Percentiles rank a stretch among this genome's conserved stretches.
These are phyloP conservation scores for Sarocladiaceae sp. DNA, from an alignment of 2,329 filamentous ascomycete species.

Conservation along the genomic window DNA sequence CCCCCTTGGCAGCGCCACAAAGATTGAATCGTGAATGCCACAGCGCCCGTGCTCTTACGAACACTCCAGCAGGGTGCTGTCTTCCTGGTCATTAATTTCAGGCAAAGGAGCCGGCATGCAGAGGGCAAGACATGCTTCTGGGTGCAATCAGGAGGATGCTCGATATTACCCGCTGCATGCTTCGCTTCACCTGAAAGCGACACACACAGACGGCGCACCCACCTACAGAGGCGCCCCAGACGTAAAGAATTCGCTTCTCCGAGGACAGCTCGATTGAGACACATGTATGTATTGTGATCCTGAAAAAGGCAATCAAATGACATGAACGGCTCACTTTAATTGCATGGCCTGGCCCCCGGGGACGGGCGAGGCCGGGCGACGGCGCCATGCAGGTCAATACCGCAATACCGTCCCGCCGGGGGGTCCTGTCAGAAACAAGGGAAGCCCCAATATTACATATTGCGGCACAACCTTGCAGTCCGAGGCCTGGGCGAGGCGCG, in stretches of 20 bases:
- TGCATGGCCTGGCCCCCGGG: too few species aligned
- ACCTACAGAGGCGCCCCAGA: too few species aligned
- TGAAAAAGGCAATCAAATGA: background rate
- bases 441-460: constrained; percentile 4
- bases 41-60: too few species aligned
- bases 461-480: background rate
- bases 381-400: constrained; percentile 1
- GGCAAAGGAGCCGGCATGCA: background rate
- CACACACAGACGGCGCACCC: background rate
- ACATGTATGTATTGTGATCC: too few species aligned
- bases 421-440: background rate
- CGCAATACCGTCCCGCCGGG: constrained; percentile 2
- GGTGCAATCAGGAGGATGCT: background rate
- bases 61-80: too few species aligned
- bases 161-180: constrained; percentile 6
- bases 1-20: background rate
- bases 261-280: too few species aligned
- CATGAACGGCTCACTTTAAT: background rate
- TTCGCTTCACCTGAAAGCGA: constrained; percentile 7
- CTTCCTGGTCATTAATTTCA: too few species aligned
- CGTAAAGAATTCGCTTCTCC: too few species aligned
- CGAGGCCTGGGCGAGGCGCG: background rate
- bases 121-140: background rate
- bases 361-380: too few species aligned
- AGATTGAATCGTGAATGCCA: background rate